Base-by-base conservation (phyloP, 225 moss, liverwort and hornwort species). In the Climacium dendroides region DNA sequence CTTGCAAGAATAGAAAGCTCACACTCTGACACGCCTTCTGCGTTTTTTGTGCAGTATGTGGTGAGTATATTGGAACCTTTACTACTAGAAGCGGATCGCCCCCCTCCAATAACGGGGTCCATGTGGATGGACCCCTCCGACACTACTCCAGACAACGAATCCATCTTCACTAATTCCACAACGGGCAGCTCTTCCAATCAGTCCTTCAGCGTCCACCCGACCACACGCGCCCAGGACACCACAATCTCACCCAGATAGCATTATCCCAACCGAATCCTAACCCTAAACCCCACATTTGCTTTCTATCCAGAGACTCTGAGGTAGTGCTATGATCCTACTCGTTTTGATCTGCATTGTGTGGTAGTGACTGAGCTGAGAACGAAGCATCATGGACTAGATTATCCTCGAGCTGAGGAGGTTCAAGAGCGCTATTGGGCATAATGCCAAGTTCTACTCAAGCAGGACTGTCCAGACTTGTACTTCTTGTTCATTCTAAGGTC, bases 51-150 rank as follows among this genome's bases (percentile, higher is more conserved):
- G 85, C 87, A 92, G 92, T 79, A 15, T 79, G 85, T 89, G 50
- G 79, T 92, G 66, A 85, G 58, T 26, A 28, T 87, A 59, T 34
- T 91, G 80, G 90, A 89, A 74, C 85, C 83, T 20, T 82, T 92
- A 16, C 82, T 90, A 14, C 85, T 41, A 82, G 87, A 87, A 74
- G 86, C 52, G 14, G 84, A 85, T 32, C 61, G 52, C 37, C 90
- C 89, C 20, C 59, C 35, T 23, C 59, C 89, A n/a, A 20, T 37
- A 47, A 75, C 64, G 26, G 85, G 86, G 13, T 70, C 41, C 52
- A 53, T 41, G 69, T 72, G 81, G 81, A 29, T 19, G 10, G 81
- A 80, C 19, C 15, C 75, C 75, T 61, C 80, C 61, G 89, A 87
- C 55, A 81, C 14, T 23, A 12, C 32, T 79, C 37, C 37, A 57